phyloP scores from a whole-genome alignment of 2,329 filamentous ascomycete species.

The Aspergillus brasiliensis region DNA sequence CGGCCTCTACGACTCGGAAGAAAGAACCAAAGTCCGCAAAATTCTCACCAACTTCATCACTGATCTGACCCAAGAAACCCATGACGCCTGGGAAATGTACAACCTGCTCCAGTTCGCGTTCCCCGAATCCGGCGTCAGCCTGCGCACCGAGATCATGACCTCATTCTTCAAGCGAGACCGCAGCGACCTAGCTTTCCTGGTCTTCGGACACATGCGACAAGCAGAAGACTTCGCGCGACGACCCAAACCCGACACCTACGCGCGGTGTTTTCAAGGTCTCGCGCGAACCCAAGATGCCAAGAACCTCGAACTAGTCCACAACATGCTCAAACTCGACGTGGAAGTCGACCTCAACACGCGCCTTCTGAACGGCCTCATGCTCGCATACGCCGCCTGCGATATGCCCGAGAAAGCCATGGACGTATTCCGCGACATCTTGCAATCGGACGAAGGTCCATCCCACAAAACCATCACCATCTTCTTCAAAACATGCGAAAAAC shows the following conservation, averaged over 20 bases:
- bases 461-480: slow-evolving; percentile 79
- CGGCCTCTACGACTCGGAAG: slow-evolving; percentile 47
- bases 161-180: slow-evolving; percentile 76
- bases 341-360: slow-evolving; percentile 73
- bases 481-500: slow-evolving; percentile 74
- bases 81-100: slow-evolving; percentile 64
- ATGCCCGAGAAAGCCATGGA: slow-evolving; percentile 68
- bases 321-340: slow-evolving; percentile 93
- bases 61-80: slow-evolving; percentile 61
- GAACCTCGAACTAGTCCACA: slow-evolving; percentile 75
- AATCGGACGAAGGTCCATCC: slow-evolving; percentile 80
- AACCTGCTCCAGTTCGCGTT: slow-evolving; percentile 61
- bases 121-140: slow-evolving; percentile 63
- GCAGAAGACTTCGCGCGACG: slow-evolving; percentile 64
- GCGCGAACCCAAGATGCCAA: slow-evolving; percentile 62
- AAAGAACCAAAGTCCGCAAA: slow-evolving; percentile 67
- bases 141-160: slow-evolving; percentile 74
- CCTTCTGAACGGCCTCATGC: slow-evolving; percentile 82
- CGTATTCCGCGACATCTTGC: slow-evolving; percentile 83
- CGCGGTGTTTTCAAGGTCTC: slow-evolving; percentile 75
- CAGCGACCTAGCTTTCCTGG: slow-evolving; percentile 79
- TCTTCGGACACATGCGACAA: slow-evolving; percentile 93
- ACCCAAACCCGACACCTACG: slow-evolving; percentile 74
- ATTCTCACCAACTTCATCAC: slow-evolving; percentile 69
- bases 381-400: slow-evolving; percentile 74